phyloP scores from a whole-genome alignment of 108 stramenopile species.

The Mayamaea pseudoterrestris region DNA sequence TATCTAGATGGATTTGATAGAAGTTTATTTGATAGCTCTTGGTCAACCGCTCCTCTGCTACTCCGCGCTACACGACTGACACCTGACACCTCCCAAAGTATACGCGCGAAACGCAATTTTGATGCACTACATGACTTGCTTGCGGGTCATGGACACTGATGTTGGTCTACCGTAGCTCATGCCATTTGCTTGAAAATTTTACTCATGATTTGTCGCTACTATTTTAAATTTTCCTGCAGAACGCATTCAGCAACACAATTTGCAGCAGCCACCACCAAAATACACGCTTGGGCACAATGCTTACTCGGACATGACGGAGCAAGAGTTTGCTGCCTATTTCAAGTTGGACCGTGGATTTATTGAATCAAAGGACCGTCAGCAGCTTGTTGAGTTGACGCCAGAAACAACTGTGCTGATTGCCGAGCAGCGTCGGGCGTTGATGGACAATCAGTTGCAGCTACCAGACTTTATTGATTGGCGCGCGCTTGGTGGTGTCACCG shows the following conservation, averaged over 20 bases:
- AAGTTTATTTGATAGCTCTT: no score
- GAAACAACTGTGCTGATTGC: background rate
- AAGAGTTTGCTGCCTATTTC: slow-evolving; percentile 68
- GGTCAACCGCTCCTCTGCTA: no score
- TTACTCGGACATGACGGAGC: slow-evolving; percentile 78
- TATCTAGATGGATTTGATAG: no score
- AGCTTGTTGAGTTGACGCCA: slow-evolving; percentile 14
- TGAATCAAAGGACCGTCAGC: slow-evolving; percentile 10
- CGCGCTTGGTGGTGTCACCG: slow-evolving; percentile 68
- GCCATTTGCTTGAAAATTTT: no score
- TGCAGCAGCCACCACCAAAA: slow-evolving; percentile 30
- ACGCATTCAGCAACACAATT: slow-evolving; percentile 82
- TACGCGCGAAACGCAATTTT: no score
- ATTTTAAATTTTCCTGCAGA: slow-evolving; percentile 22
- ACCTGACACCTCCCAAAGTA: no score
- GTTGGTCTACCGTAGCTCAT: no score
- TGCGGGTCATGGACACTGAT: no score
- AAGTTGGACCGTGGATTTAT: slow-evolving; percentile 39
- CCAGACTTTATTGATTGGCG: slow-evolving; percentile 78
- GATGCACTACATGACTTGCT: no score
- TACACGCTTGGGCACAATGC: slow-evolving; percentile 83
- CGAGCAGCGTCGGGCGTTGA: slow-evolving; percentile 12
- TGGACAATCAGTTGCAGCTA: slow-evolving; percentile 17
- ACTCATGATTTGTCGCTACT: background rate
- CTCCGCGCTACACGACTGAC: no score